A percentile compares a stretch with the other conserved stretches of the same genome.
phyloP scores from a whole-genome alignment of 2,329 filamentous ascomycete species.

The Graphiopsis chlorocephala region DNA sequence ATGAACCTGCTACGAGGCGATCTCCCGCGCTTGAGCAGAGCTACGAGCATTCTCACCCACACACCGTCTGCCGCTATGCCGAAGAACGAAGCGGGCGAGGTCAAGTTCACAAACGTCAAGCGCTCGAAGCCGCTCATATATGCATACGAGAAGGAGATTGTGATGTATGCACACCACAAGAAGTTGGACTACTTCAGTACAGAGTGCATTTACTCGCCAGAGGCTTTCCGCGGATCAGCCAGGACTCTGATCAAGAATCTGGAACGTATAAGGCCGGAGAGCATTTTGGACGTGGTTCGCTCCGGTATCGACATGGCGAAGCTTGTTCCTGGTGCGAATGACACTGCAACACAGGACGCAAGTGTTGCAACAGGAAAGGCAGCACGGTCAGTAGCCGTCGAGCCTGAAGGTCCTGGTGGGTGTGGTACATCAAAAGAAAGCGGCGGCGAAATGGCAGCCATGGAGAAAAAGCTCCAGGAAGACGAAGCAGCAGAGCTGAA shows the following conservation, averaged over 20 bases:
- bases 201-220: constrained; percentile 96
- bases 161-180: constrained; percentile 95
- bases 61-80: constrained; percentile 43
- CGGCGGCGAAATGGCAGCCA: constrained; percentile 75
- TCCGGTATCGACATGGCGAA: constrained; percentile 96
- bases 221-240: constrained; percentile 91
- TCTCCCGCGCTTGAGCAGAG: constrained; percentile 78
- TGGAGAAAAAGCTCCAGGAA: constrained; percentile 70
- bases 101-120: constrained; percentile 80
- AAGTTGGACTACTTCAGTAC: constrained; percentile 97
- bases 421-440: constrained; percentile 68
- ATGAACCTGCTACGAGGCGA: constrained; percentile 96
- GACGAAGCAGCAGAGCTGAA: constrained; percentile 58
- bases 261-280: constrained; percentile 87
- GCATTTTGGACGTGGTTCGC: constrained; percentile 89
- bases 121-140: constrained; percentile 97
- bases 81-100: constrained; percentile 21
- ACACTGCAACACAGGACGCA: background rate
- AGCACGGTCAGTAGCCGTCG: constrained; percentile 30
- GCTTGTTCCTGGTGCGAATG: constrained; percentile 61
- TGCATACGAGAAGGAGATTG: constrained; percentile 98
- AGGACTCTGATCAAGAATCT: constrained; percentile 91
- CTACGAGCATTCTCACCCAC: constrained; percentile 79
- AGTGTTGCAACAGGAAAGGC: background rate
- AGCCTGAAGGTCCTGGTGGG: constrained; percentile 64